Conservation (phyloP, 2,329 filamentous ascomycete genomes). For the Aspergillus costaricaensis region DNA sequence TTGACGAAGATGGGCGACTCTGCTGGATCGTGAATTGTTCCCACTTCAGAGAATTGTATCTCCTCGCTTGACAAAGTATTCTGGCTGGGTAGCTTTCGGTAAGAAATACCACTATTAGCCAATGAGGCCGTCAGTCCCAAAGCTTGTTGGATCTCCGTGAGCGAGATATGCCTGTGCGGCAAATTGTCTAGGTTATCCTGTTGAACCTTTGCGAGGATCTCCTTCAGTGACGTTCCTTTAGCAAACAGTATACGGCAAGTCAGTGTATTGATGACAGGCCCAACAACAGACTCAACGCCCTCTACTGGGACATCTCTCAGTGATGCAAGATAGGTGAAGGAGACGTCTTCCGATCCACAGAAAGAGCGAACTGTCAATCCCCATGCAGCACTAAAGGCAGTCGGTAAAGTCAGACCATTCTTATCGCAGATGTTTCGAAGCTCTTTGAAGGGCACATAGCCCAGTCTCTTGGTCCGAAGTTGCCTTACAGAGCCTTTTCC, state of each 20-base stretch:
- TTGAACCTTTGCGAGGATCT: slow-evolving; percentile 46
- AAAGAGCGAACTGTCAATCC: slow-evolving; percentile 61
- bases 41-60: slow-evolving; percentile 43
- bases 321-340: slow-evolving; percentile 49
- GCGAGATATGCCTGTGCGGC: slow-evolving; percentile 46
- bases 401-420: slow-evolving; percentile 51
- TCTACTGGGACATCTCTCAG: slow-evolving; percentile 45
- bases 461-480: slow-evolving; percentile 34
- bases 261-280: slow-evolving; percentile 51
- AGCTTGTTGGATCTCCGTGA: slow-evolving; percentile 52
- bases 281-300: slow-evolving; percentile 46
- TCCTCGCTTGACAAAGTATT: slow-evolving; percentile 24
- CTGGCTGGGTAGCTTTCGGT: slow-evolving; percentile 44
- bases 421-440: slow-evolving; percentile 45
- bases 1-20: slow-evolving; percentile 53
- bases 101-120: slow-evolving; percentile 54
- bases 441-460: slow-evolving; percentile 29
- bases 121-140: slow-evolving; percentile 42
- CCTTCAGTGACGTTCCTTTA: slow-evolving; percentile 34
- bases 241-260: slow-evolving; percentile 47
- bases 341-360: slow-evolving; percentile 70
- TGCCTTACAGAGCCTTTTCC: slow-evolving; percentile 24
- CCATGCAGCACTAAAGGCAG: slow-evolving; percentile 72
- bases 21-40: slow-evolving; percentile 50
- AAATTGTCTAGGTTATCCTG: slow-evolving; percentile 51